phyloP scores from a whole-genome alignment of 2,329 filamentous ascomycete species.

The Fusarium burgessii region DNA sequence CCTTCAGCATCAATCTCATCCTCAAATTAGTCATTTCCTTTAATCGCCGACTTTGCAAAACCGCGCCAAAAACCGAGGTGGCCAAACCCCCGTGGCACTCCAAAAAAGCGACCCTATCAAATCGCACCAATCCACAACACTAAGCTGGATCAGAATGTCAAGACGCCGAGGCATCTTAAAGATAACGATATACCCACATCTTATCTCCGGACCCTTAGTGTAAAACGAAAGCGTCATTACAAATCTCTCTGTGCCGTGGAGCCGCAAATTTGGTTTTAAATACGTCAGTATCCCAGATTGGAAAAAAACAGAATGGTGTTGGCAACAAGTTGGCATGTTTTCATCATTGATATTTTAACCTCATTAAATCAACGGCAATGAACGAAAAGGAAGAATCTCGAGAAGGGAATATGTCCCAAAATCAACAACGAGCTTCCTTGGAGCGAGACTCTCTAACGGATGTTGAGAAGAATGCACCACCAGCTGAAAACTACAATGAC shows the following conservation, averaged over 20 bases:
- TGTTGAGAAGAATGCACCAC: conserved; percentile 2
- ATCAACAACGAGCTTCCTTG: neutral
- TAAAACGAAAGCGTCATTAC: conserved; percentile 19
- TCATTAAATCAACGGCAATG: neutral
- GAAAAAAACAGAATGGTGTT: neutral
- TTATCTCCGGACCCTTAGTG: conserved; percentile 19
- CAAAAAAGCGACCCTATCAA: neutral
- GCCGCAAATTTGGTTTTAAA: conserved; percentile 10
- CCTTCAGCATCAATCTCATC: neutral
- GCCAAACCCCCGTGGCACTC: no score
- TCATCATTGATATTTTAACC: neutral
- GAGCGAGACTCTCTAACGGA: neutral
- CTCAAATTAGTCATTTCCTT: accelerated
- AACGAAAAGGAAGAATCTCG: neutral
- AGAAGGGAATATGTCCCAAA: neutral
- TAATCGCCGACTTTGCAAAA: conserved; percentile 4
- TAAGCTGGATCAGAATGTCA: neutral
- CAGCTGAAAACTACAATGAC: neutral
- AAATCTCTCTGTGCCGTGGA: conserved; percentile 25
- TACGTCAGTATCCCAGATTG: neutral
- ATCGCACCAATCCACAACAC: neutral
- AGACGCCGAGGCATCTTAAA: conserved; percentile 23
- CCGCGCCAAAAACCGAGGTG: neutral
- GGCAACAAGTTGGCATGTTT: neutral
- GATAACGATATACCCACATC: neutral